Base-by-base conservation (phyloP, 352 stramenopile species). In the Phytophthora nicotianae region DNA sequence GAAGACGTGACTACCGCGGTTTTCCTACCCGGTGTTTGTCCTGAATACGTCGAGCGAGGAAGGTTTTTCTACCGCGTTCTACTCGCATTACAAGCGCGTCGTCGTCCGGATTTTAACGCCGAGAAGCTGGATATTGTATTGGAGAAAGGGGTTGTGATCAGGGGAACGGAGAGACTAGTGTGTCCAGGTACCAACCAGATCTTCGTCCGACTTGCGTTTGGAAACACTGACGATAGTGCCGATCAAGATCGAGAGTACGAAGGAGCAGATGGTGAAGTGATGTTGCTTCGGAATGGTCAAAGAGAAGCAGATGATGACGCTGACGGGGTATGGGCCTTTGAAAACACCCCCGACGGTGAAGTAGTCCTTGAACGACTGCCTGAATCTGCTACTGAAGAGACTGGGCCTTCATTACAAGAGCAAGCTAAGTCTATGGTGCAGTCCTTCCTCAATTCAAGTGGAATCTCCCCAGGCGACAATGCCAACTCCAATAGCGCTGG, bases 341-440 rank as follows among this genome's bases (percentile, higher is more conserved):
- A 89, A 65, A 90, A 84, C 41, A 87, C 83, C 0, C 57, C 68
- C 9, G 75, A 89, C 26, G 81, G 81, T 0, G 76, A 74, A 1
- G 62, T 88, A 3, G 81, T 88, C 10, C 65, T 91, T 4, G 81
- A 93, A 50, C 73, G 83, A 2, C 58, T 93, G 4, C 70, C 84
- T 2, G 77, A 89, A 35, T 80, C 74, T 63, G 19, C 14, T 9
- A n/a, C 57, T 2, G 70, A 80, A 43, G 66, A 70, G 17, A 61
- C 64, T 38, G 57, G 63, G 1, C 52, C 64, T 23, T 32, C 62
- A 5, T 53, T 93, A 10, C 80, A 85, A 55, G 80, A 92, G 14
- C 85, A 91, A 61, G 80, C 83, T 2, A 91, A 90, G 40, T 84
- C 81, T 5, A 61, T 92, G 17, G 74, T 90, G 0, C 78, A 86